phyloP scores from a whole-genome alignment of 768 basidiomycete genomes.

The Cubamyces lactineus region DNA sequence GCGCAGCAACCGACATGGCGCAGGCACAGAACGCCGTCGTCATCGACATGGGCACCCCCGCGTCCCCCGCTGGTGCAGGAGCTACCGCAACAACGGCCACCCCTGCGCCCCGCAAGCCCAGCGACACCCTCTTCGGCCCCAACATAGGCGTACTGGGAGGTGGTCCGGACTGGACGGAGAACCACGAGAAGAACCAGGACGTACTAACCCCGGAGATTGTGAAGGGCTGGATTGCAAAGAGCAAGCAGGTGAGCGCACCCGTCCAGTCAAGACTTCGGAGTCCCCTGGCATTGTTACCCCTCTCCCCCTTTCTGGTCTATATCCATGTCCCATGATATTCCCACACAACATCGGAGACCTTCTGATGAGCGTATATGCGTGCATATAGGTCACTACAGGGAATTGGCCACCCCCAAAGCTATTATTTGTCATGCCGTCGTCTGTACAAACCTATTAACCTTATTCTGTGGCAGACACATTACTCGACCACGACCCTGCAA shows the following conservation, averaged over 20 bases:
- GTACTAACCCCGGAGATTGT: constrained; percentile 83
- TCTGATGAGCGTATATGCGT: no score
- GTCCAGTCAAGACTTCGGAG: not conserved
- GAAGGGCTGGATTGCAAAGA: constrained; percentile 82
- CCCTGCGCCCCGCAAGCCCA: constrained; percentile 47
- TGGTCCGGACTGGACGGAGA: constrained; percentile 72
- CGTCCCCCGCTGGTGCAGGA: constrained; percentile 12
- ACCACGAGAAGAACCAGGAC: constrained; percentile 68
- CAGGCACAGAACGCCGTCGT: constrained; percentile 34
- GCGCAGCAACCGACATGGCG: constrained; percentile 54
- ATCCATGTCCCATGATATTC: no score
- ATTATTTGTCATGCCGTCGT: not conserved
- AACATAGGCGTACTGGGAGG: constrained; percentile 78
- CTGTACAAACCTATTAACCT: not conserved
- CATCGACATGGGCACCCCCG: constrained; percentile 38
- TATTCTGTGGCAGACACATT: constrained; percentile 53
- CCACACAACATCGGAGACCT: no score
- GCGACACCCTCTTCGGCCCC: constrained; percentile 89
- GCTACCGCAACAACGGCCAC: constrained; percentile 9
- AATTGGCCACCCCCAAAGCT: no score
- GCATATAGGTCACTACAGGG: no score
- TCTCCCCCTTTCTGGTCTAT: no score
- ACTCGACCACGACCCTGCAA: constrained; percentile 91
- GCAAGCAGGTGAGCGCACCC: constrained; percentile 69
- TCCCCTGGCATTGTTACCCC: no score